Evolutionary conservation across 306 rosid genomes (phyloP).

Genomic region (Vigna nakashimae): DNA sequence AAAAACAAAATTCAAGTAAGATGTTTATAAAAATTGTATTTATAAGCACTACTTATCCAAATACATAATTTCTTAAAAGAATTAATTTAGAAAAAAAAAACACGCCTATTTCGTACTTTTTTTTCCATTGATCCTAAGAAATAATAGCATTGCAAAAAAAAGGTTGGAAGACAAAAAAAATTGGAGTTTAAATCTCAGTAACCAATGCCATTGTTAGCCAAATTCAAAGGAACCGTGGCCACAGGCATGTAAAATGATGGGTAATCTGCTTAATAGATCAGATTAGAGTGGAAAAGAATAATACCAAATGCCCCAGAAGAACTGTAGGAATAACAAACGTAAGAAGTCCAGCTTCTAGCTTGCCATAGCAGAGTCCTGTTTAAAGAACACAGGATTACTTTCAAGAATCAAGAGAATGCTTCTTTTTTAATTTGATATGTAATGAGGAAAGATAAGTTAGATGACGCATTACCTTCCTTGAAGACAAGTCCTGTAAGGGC

Average conservation of each 20-base stretch:
- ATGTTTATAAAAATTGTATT: too few relatives aligned
- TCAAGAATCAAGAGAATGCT: conserved; percentile 21
- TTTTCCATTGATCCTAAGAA: not conserved
- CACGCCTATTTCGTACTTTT: too few relatives aligned
- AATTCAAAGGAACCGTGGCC: conserved; percentile 5
- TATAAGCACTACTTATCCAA: too few relatives aligned
- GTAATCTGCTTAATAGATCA: conserved; percentile 13
- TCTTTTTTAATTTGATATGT: conserved; percentile 8
- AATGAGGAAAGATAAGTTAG: not conserved
- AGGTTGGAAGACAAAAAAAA: conserved; percentile 5
- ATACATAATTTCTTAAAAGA: too few relatives aligned
- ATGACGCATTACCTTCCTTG: conserved; percentile 72
- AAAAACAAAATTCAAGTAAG: too few relatives aligned
- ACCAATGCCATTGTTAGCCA: not conserved
- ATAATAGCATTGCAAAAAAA: conserved; percentile 11
- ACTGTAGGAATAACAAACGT: conserved; percentile 72
- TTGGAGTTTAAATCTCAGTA: not conserved
- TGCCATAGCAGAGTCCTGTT: conserved; percentile 95
- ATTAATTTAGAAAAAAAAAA: too few relatives aligned
- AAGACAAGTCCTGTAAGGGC: conserved; percentile 92
- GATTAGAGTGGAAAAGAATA: conserved; percentile 24
- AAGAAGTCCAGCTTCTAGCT: conserved; percentile 90
- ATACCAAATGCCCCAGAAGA: conserved; percentile 94
- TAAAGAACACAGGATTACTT: conserved; percentile 35
- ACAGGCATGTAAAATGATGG: not conserved